Evolutionary conservation across 2,329 filamentous ascomycete genomes (phyloP), one percentile per base, ranked within the genome.

Genomic region (Macrophomina phaseolina): DNA sequence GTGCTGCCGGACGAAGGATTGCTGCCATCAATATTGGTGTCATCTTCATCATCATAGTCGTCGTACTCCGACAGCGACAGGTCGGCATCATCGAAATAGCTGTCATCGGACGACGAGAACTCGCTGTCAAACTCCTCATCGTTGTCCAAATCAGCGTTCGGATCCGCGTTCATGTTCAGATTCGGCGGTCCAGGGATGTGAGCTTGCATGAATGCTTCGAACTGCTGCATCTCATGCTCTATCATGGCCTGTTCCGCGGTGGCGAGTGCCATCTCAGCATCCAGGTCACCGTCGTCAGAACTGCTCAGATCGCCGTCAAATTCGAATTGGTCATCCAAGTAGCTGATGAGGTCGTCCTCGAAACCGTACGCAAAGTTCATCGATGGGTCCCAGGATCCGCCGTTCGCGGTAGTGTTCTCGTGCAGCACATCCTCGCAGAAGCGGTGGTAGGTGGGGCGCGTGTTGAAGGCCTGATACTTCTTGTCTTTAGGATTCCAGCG

Each of bases 301-400:
- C 34, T 30, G 30, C 14, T n/a, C 49, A 55, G 4, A 18, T 38
- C 58, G n/a, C 38, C n/a, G 16, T 38, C 51, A 11, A 36, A 36
- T 11, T 61, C 56, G 40, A 36, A 48, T 7, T 36, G 42, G 7
- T 61, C 56, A 16, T 48, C 56, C 28, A 61, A 42, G 23, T 61
- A 61, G 16, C 56, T 61, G 8, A 61, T 61, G 18, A 61, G 42
- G 16, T 61, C 56, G 30, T 61, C 56, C 42, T 61, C 56, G 56
- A 48, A 48, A 6, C 56, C 56, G 42, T 61, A 48, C 7, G 42
- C 42, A 28, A 61, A 61, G 30, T 48, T 46, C 42, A 46, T 48
- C 42, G 56, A 34, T 8, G 42, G 42, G n/a, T 61, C 56, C 16
- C 36, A 30, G 4, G 56, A 30, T 4, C 56, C 56, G 3, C 56